Conservation (phyloP, 2,329 filamentous ascomycete genomes). For the Helicocarpus griseus region DNA sequence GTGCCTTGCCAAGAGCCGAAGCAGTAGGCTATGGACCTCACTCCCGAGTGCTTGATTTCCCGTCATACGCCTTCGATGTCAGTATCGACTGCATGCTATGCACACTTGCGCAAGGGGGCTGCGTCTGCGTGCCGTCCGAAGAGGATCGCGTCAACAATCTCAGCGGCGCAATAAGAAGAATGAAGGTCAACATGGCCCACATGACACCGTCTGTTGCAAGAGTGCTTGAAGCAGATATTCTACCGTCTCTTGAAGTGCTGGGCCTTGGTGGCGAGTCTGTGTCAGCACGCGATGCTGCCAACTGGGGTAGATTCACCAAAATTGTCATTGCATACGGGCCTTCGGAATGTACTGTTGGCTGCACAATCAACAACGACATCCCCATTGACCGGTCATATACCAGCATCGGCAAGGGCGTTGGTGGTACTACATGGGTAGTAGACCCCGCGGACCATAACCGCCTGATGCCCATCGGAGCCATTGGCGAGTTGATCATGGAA, state of each 20-base stretch:
- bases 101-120: conserved; percentile 47
- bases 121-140: conserved; percentile 48
- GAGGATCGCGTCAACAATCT: conserved; percentile 42
- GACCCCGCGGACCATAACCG: conserved; percentile 24
- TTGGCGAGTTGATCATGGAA: conserved; percentile 53
- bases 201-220: conserved; percentile 52
- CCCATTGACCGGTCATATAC: conserved; percentile 26
- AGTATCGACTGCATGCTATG: conserved; percentile 46
- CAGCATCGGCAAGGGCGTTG: conserved; percentile 30
- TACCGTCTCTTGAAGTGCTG: conserved; percentile 32
- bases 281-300: conserved; percentile 30
- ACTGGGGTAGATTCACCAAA: conserved; percentile 33
- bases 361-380: conserved; percentile 29
- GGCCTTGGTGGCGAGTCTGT: conserved; percentile 38
- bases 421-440: conserved; percentile 31
- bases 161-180: conserved; percentile 39
- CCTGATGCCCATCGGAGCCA: conserved; percentile 44
- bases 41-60: conserved; percentile 53
- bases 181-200: conserved; percentile 46
- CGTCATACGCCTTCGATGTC: conserved; percentile 46
- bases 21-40: conserved; percentile 38
- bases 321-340: conserved; percentile 38
- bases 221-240: conserved; percentile 33
- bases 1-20: conserved; percentile 43
- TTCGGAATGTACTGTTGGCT: conserved; percentile 34